These are phyloP conservation scores for Trichoderma breve DNA, from an alignment of 2,329 filamentous ascomycete species.

Conservation along the genomic window DNA sequence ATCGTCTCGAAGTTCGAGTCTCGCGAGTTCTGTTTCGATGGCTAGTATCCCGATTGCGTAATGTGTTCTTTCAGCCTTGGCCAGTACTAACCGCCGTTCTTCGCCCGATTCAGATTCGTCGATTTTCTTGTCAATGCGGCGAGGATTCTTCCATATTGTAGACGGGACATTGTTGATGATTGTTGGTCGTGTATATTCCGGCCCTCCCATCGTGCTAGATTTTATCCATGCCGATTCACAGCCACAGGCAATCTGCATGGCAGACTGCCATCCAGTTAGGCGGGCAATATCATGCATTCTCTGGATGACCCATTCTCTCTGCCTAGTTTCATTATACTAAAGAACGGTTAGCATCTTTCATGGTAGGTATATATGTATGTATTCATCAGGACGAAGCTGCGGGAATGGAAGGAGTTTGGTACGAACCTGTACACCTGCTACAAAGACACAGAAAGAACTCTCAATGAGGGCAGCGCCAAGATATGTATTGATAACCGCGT, in stretches of 20 bases:
- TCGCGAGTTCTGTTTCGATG: slow-evolving; percentile 72
- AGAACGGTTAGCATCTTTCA: slow-evolving; percentile 21
- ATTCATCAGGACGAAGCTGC: not conserved
- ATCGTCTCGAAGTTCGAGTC: slow-evolving; percentile 48
- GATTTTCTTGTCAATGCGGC: slow-evolving; percentile 52
- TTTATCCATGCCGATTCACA: slow-evolving; percentile 84
- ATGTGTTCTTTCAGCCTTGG: slow-evolving; percentile 61
- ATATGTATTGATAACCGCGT: slow-evolving; percentile 66
- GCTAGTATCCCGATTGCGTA: slow-evolving; percentile 78
- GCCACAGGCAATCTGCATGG: slow-evolving; percentile 74
- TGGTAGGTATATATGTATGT: not conserved
- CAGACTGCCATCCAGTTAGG: slow-evolving; percentile 84
- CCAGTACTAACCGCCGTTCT: slow-evolving; percentile 54
- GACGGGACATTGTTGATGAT: slow-evolving; percentile 37
- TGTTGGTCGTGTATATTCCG: slow-evolving; percentile 61
- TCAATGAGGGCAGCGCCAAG: slow-evolving; percentile 82
- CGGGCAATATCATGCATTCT: slow-evolving; percentile 73
- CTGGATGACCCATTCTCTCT: slow-evolving; percentile 75
- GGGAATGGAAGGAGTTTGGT: not conserved
- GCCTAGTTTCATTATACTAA: slow-evolving; percentile 67
- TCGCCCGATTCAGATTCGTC: slow-evolving; percentile 44
- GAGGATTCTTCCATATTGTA: slow-evolving; percentile 49
- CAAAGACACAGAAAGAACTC: slow-evolving; percentile 77
- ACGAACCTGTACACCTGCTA: slow-evolving; percentile 71
- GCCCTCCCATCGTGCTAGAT: slow-evolving; percentile 69